Conservation (phyloP, 2,329 filamentous ascomycete genomes). For the Pseudohalonectria lignicola region DNA sequence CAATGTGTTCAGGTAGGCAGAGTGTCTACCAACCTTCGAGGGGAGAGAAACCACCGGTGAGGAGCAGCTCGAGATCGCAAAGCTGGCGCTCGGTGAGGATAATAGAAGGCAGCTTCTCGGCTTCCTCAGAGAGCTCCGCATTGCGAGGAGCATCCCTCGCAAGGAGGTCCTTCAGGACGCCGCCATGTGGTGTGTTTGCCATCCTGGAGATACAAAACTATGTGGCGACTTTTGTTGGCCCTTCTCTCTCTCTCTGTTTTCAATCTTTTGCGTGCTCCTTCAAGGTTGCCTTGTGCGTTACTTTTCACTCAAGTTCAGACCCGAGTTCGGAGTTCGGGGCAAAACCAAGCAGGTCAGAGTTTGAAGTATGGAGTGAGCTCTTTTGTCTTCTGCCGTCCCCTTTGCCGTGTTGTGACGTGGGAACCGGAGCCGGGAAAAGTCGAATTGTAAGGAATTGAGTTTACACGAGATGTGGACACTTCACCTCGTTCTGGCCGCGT, state of each 20-base stretch:
- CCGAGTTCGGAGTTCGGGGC: neutral
- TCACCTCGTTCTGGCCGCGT: too few relatives aligned
- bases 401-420: too few relatives aligned
- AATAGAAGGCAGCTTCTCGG: constrained; percentile 76
- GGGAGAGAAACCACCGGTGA: constrained; percentile 96
- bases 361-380: neutral
- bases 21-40: constrained; percentile 64
- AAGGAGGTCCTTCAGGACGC: constrained; percentile 94
- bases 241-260: neutral
- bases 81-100: constrained; percentile 86
- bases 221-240: neutral
- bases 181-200: constrained; percentile 72
- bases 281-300: too few relatives aligned
- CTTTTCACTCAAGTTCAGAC: too few relatives aligned
- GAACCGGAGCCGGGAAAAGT: too few relatives aligned
- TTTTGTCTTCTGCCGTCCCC: too few relatives aligned
- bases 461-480: too few relatives aligned
- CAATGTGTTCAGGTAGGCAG: neutral
- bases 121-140: constrained; percentile 68
- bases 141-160: constrained; percentile 83
- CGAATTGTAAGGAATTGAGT: too few relatives aligned
- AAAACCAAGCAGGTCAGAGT: too few relatives aligned
- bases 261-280: neutral
- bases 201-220: constrained; percentile 24
- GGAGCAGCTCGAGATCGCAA: constrained; percentile 92